Evolutionary conservation across 2,329 filamentous ascomycete species (phyloP).

Genomic region (Aspergillus spinulosporus): DNA sequence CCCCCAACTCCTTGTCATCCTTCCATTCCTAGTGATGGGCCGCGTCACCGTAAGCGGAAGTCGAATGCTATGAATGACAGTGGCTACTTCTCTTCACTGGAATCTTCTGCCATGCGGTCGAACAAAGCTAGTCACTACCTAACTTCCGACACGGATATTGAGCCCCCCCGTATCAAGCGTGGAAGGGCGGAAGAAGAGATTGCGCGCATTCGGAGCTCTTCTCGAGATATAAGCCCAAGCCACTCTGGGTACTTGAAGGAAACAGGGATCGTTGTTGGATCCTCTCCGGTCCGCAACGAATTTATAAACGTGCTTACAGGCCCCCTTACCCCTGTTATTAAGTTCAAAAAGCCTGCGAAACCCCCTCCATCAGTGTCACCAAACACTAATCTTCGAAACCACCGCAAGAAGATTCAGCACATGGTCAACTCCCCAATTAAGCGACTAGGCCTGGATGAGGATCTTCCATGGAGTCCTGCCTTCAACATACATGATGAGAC

Average conservation of each 20-base stretch:
- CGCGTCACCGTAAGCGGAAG: constrained; percentile 72
- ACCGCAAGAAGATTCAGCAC: constrained; percentile 77
- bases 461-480: constrained; percentile 48
- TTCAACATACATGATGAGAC: constrained; percentile 55
- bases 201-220: constrained; percentile 85
- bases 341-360: constrained; percentile 68
- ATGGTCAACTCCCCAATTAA: constrained; percentile 76
- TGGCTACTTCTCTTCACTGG: constrained; percentile 93
- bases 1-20: constrained; percentile 68
- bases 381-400: constrained; percentile 85
- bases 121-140: constrained; percentile 64
- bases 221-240: constrained; percentile 80
- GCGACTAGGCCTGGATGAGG: constrained; percentile 44
- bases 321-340: constrained; percentile 79
- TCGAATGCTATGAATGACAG: constrained; percentile 84
- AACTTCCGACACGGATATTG: constrained; percentile 71
- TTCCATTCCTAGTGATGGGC: constrained; percentile 60
- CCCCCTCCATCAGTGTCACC: constrained; percentile 80
- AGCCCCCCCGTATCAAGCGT: constrained; percentile 77
- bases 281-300: constrained; percentile 65
- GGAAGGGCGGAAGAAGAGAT: constrained; percentile 96
- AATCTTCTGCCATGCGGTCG: constrained; percentile 81
- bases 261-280: constrained; percentile 50
- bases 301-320: constrained; percentile 64
- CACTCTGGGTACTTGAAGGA: constrained; percentile 45